Base-by-base conservation (phyloP, 2,329 filamentous ascomycete species). In the Neopestalotiopsis rosae region DNA sequence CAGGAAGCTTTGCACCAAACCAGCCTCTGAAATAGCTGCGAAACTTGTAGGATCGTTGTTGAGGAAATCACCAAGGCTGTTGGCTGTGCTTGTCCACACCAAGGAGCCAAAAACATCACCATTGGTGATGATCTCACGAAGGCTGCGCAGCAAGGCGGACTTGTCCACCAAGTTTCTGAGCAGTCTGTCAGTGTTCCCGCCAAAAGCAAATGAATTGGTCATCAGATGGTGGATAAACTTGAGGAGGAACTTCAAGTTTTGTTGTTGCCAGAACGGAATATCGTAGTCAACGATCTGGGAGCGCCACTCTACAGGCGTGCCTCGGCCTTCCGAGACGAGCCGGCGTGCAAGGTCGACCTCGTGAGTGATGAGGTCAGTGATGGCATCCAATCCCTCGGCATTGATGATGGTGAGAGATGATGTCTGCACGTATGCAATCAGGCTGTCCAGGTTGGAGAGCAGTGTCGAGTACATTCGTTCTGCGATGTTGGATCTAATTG, bases 31-130 rank as follows among this genome's bases (percentile, higher is more conserved):
- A 72, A 99, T 96, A 30, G 97, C 94, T 34, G 94, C 92, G 79
- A 97, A 99, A 79, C 96, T 99, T 0, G 96, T 99, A 0, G 96
- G 96, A 76, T 99, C 96, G 77, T 98, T 98, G 81, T 99, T 97
- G 75, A 99, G 97, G 80, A 99, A 99, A 74, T 94, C 95, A 77
- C 94, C 96, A 65, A 99, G 85, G 68, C 98, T 95, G 67, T 92
- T 95, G 71, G 97, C 94, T 6, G 94, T 92, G 78, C 95, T 95
- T 63, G 94, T 97, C 96, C 96, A 99, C 5, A 98, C 94, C 69
- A 96, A 92, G 2, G 95, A 96, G 13, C 96, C 96, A 78, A 95
- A 99, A 49, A 91, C 86, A 66, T 85, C 85, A 49, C 93, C 91
- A 75, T 97, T 92, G 71, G 92, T 90, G 71, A 98, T 92, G 61